Evolutionary conservation across 75 land plant species (phyloP), one percentile per base, ranked within the genome.

Genomic region (Ceratopteris richardii): DNA sequence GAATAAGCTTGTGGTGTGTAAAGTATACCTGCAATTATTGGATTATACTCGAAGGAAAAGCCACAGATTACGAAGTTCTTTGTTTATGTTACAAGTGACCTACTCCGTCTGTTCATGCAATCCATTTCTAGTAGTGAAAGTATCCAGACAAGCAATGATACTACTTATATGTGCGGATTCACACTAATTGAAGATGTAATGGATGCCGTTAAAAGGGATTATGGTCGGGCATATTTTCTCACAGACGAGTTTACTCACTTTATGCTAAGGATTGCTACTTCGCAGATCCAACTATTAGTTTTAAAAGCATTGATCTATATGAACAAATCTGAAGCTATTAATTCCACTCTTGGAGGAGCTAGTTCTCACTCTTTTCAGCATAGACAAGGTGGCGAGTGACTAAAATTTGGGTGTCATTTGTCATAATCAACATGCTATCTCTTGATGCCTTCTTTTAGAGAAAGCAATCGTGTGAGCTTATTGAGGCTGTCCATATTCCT

Each of bases 351-450:
- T 87, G 57, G 92, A 82, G 31, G 24, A 62, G 27, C 86, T 93
- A 47, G 77, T 78, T 41, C 68, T 87, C 27, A 55, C 29, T 37
- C 79, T 91, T 44, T 58, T 72, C 58, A 58, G 64, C 26, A 84
- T 91, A 36, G 68, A 84, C 52, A 78, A 87, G 92, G 97, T 91
- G n/a, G n/a, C n/a, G n/a, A n/a, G n/a, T n/a, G n/a, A n/a, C n/a
- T n/a, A n/a, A n/a, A n/a, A n/a, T n/a, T n/a, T 73, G 10, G 28
- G 27, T 16, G 40, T 33, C 33, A 57, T 31, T 66, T 64, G 9
- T 4, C 20, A 20, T n/a, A 56, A 17, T n/a, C 10, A 17, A 17
- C 16, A 1, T 29, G 31, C 27, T 3, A 24, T 7, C 7, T 27
- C 57, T 25, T 6, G 24, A 3, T 54, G 10, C 6, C n/a, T 7